Conservation (phyloP, 495 filamentous ascomycete genomes). For the Terfezia claveryi region DNA sequence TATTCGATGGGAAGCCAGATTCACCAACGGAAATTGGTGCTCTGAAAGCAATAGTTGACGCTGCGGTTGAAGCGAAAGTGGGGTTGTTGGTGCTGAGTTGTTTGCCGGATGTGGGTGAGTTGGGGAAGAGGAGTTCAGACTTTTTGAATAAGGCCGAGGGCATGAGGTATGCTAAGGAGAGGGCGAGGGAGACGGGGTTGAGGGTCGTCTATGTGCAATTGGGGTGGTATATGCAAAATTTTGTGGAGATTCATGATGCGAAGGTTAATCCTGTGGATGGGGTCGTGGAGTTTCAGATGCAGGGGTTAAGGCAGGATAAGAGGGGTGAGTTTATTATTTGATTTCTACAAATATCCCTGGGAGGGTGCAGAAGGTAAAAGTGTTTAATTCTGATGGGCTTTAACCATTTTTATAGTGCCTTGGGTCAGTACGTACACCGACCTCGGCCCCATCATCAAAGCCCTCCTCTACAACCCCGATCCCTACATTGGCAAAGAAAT, state of each 20-base stretch:
- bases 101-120: background rate
- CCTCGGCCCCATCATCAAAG: background rate
- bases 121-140: background rate
- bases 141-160: background rate
- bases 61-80: background rate
- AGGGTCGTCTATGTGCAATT: background rate
- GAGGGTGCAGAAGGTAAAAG: background rate
- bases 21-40: background rate
- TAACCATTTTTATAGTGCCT: background rate
- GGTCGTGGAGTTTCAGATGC: background rate
- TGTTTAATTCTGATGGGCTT: too few species aligned
- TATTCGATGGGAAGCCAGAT: background rate
- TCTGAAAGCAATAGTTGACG: background rate
- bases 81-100: background rate
- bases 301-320: background rate
- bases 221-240: background rate
- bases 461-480: background rate
- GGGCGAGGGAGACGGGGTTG: background rate
- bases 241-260: background rate
- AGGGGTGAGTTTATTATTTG: background rate
- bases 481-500: background rate
- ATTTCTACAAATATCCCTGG: background rate
- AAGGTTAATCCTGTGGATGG: background rate
- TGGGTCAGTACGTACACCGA: background rate
- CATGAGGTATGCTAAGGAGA: background rate